A percentile compares a stretch with the other conserved stretches of the same genome.
These are phyloP conservation scores for Pythium phragmiticola DNA, from an alignment of 352 stramenopile genomes.

Conservation along the genomic window DNA sequence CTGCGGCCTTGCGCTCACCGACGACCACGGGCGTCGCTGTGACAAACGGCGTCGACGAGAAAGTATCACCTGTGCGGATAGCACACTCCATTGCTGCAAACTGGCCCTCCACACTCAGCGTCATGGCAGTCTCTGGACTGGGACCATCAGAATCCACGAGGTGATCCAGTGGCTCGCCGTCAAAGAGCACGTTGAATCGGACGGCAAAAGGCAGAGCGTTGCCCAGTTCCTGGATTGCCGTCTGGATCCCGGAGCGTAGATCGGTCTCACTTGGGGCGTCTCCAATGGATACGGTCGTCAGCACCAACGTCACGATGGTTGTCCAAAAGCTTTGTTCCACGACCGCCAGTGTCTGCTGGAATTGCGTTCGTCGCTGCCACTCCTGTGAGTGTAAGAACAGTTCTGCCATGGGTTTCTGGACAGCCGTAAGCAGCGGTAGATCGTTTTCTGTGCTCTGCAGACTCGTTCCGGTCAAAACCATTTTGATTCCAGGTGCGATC, in stretches of 20 bases:
- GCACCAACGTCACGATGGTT: neutral
- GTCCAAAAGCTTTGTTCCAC: slow-evolving; percentile 10
- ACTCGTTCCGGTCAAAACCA: slow-evolving; percentile 9
- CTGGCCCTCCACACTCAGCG: slow-evolving; percentile 18
- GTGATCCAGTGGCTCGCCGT: slow-evolving; percentile 15
- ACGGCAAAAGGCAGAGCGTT: neutral
- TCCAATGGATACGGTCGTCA: neutral
- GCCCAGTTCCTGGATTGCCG: neutral
- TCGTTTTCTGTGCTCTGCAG: slow-evolving; percentile 14
- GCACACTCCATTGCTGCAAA: slow-evolving; percentile 13
- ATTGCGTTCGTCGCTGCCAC: slow-evolving; percentile 9
- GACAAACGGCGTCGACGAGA: slow-evolving; percentile 7
- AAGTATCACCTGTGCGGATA: slow-evolving; percentile 8
- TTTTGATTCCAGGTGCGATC: slow-evolving; percentile 15
- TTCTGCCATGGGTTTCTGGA: slow-evolving; percentile 13
- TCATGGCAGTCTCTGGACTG: neutral
- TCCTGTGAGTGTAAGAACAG: slow-evolving; percentile 2
- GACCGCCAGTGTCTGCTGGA: neutral
- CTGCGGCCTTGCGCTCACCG: neutral
- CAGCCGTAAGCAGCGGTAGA: slow-evolving; percentile 14
- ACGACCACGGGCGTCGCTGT: slow-evolving; percentile 5
- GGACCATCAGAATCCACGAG: neutral
- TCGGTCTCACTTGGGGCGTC: neutral
- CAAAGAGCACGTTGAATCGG: slow-evolving; percentile 13
- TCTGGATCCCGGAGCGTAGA: neutral